Evolutionary conservation across 2,329 filamentous ascomycete genomes (phyloP), one percentile per base, ranked within the genome.

Genomic region (Fusarium staphyleae): DNA sequence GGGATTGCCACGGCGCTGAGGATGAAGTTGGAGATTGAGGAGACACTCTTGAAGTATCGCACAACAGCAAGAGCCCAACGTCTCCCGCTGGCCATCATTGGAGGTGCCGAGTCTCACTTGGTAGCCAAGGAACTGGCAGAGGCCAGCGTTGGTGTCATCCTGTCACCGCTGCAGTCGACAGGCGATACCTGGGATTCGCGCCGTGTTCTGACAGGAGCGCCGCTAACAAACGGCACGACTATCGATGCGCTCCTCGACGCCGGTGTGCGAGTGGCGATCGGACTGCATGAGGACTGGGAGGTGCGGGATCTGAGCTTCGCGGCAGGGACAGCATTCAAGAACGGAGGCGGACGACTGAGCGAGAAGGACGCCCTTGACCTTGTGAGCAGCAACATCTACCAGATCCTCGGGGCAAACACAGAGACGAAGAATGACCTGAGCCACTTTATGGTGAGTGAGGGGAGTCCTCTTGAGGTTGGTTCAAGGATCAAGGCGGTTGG

Each of bases 371-470:
- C 86, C 0, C 60, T 88, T 43, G 81, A 77, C 26, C 70, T 89
- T 30, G 78, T 87, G 1, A 81, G 82, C 18, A 69, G 64, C 11
- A 87, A 86, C 57, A 72, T 88, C 3, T 82, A 83, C 64, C 77
- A 79, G 56, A 78, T 88, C 10, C 70, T 89, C 11, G 85, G 84
- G 0, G 60, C 82, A 1, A 62, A 76, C 33, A 65, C 69, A 48
- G 53, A 68, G 6, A 54, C 69, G 30, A 56, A 53, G 26, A 59
- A 66, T 45, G 55, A 57, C 2, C 63, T 53, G 36, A 61, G 74
- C 0, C 80, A 88, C 57, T 89, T 87, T 72, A 77, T 87, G 3
- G 76, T 89, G 5, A 85, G 78, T 45, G 86, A 89, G 66, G 85
- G 85, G 0, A 85, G 76, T 60, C 87, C 87, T 15, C 66, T 89